Evolutionary conservation across 805 yeast genomes (phyloP), one percentile per base, ranked within the genome.

Genomic region (Cyberlindnera veronae): DNA sequence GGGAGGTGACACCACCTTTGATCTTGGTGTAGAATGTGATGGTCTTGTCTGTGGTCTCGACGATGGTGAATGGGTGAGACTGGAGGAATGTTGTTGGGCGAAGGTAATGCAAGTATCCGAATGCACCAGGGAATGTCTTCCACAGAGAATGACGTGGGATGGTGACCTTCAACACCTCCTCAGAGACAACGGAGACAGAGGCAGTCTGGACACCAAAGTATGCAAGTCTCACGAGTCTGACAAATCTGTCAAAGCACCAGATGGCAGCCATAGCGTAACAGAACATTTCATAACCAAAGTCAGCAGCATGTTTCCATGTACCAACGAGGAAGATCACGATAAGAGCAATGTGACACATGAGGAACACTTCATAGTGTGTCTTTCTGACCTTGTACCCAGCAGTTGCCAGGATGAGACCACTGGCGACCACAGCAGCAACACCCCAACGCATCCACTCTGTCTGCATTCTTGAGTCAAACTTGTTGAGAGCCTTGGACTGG

Each of bases 1-100:
- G 35, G 15, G 57, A 50, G n/a, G 58, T 54, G 23, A 77, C 61
- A 53, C 87, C 88, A 23, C 73, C 71, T 57, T 77, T 77, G 34
- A 69, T 73, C 55, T 74, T 76, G 45, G 76, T 67, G 48, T 61
- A 68, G 45, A 75, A 64, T 3, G 67, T 63, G 20, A 77, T 58
- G 36, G 62, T 60, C 46, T 62, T 61, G 27, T 63, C 64, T 38
- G 54, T 55, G 5, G 70, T 58, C 38, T 70, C 70, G 31, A 74
- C 66, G 19, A 76, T 61, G 4, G 91, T 79, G 61, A 85, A 83
- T 12, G 91, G 91, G 56, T 83, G 88, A 6, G 82, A 76, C 57
- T 83, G 87, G 77, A 80, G 80, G 58, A 81, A 77, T 28, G 72
- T 62, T 3, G 62, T 54, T 18, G 72, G 66, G 30, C 72, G 63